A percentile compares a stretch with the other conserved stretches of the same genome.
phyloP scores from a whole-genome alignment of 2,329 filamentous ascomycete species.

The Phymatotrichopsis omnivora region DNA sequence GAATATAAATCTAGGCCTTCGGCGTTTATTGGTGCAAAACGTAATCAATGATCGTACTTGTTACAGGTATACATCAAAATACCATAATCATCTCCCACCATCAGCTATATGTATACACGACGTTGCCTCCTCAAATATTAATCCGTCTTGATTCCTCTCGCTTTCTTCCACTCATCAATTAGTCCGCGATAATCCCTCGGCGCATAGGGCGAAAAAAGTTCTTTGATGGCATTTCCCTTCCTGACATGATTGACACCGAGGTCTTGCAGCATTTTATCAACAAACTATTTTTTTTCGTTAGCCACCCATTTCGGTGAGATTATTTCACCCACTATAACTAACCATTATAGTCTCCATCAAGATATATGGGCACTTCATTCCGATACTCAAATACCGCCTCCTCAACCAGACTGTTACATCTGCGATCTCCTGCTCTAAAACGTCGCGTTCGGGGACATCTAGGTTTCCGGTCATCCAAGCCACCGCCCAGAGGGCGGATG shows the following conservation, averaged over 20 bases:
- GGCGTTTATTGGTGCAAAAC: too few relatives aligned
- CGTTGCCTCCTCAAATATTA: too few relatives aligned
- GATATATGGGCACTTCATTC: conserved; percentile 49
- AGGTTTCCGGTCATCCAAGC: conserved; percentile 52
- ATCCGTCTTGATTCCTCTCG: neutral
- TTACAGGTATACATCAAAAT: too few relatives aligned
- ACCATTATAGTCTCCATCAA: conserved; percentile 4
- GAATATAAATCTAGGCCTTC: too few relatives aligned
- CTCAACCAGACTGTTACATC: conserved; percentile 53
- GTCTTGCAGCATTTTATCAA: conserved; percentile 58
- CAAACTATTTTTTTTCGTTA: too few relatives aligned
- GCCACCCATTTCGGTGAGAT: too few relatives aligned
- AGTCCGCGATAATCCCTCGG: conserved; percentile 49
- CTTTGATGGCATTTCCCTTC: conserved; percentile 44
- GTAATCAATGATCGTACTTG: too few relatives aligned
- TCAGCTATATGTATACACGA: too few relatives aligned
- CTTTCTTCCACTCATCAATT: conserved; percentile 43
- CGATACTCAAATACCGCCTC: conserved; percentile 56
- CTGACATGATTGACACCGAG: conserved; percentile 49
- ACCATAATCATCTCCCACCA: too few relatives aligned
- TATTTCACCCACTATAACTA: too few relatives aligned
- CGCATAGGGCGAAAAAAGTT: conserved; percentile 49
- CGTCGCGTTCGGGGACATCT: conserved; percentile 30
- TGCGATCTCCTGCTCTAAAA: conserved; percentile 32
- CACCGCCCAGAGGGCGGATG: conserved; percentile 51